Evolutionary conservation across 2,329 filamentous ascomycete species (phyloP), one percentile per base, ranked within the genome.

Genomic region (Macrophomina pseudophaseolina): DNA sequence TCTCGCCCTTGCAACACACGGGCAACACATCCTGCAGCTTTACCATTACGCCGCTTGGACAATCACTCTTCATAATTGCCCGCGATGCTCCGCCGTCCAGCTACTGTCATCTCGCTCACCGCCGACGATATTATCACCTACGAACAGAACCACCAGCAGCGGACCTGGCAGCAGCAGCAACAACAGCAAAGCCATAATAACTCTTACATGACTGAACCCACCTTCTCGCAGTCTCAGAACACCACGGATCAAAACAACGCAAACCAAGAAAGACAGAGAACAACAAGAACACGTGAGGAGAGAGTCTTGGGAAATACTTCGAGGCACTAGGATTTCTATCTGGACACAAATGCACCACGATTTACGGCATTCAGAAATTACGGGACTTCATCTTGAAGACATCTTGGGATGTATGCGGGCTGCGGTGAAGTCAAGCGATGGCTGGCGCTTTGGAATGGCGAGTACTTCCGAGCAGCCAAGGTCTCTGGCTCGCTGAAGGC

Each of bases 121-220:
- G 82, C 87, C 56, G 88, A 91, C 74, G 90, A 93, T 76, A 83
- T 92, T 46, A 88, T 89, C 46, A 82, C 85, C 64, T 92, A 91
- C 79, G 90, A 92, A 74, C 88, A 90, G 75, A 83, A 84, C 33
- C 85, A 88, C 68, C 70, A 74, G 66, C 75, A 73, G 64, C 75
- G 73, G 51, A 66, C 73, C 12, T 74, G 72, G 70, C 75, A 76
- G 64, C 65, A 67, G 42, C 54, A 65, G 9, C 72, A 75, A 60
- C 48, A 60, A 8, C 68, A 69, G 35, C 46, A 62, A 32, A 49
- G 60, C 23, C 23, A 51, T 12, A 54, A 67, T 44, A 44, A 54
- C 18, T 53, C 52, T 23, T 64, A 67, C 58, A 67, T 60, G 65
- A 64, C 59, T n/a, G 65, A 67, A 4, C 54, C 65, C 11, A 35